phyloP scores from a whole-genome alignment of 2,329 filamentous ascomycete species.

The Thermochaetoides dissita region DNA sequence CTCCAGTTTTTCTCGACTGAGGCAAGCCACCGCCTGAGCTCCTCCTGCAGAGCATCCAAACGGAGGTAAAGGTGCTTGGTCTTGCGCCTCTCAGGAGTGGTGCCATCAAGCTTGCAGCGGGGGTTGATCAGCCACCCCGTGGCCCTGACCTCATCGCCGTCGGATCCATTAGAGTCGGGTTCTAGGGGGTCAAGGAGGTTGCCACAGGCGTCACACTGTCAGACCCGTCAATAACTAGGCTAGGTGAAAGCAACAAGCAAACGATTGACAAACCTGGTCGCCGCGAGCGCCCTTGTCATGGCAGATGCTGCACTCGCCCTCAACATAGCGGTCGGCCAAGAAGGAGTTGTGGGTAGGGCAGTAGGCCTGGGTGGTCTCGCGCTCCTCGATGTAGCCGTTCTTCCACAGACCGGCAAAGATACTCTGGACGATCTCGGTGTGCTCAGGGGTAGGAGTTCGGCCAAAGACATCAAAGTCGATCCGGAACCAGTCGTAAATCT shows the following conservation, averaged over 20 bases:
- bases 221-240: constrained; percentile 1
- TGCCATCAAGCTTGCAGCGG: constrained; percentile 79
- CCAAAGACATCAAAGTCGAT: constrained; percentile 93
- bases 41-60: constrained; percentile 66
- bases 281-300: constrained; percentile 56
- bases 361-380: constrained; percentile 77
- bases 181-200: constrained; percentile 58
- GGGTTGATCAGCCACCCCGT: constrained; percentile 15
- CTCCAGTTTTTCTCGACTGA: constrained; percentile 65
- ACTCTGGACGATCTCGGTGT: constrained; percentile 84
- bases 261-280: constrained; percentile 26
- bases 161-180: constrained; percentile 25
- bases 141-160: constrained; percentile 12
- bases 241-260: too few relatives aligned
- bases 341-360: constrained; percentile 67
- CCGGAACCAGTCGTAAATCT: constrained; percentile 91
- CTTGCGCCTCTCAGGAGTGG: constrained; percentile 61
- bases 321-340: constrained; percentile 74
- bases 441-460: constrained; percentile 73
- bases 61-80: constrained; percentile 89
- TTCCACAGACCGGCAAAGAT: constrained; percentile 80
- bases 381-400: constrained; percentile 78
- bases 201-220: constrained; percentile 44
- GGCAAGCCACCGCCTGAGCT: constrained; percentile 65
- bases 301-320: constrained; percentile 66